Evolutionary conservation across 2,329 filamentous ascomycete genomes (phyloP).

Genomic region (Simplicillium aogashimaense): DNA sequence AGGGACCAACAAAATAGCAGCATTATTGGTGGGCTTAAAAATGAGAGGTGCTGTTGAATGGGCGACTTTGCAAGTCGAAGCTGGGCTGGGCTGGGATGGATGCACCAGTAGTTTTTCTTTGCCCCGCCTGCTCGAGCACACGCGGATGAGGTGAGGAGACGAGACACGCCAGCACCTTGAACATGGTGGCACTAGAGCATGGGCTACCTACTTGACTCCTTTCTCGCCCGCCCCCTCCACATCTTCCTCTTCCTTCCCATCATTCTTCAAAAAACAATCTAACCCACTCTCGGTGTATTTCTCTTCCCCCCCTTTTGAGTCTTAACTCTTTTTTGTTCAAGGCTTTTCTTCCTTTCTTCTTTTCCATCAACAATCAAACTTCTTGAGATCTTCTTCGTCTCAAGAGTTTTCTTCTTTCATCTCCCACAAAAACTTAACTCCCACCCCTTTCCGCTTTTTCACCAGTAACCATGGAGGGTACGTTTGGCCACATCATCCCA

Average conservation of each 20-base stretch:
- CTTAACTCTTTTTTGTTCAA: no score
- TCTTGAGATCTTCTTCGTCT: conserved; percentile 7
- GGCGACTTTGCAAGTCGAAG: no score
- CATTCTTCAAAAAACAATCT: neutral
- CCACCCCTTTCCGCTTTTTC: conserved; percentile 18
- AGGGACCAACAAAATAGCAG: no score
- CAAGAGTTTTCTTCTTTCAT: conserved; percentile 1
- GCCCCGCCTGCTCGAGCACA: no score
- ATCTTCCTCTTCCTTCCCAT: neutral
- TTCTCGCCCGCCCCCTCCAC: conserved; percentile 2
- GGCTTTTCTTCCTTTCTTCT: neutral
- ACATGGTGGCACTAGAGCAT: neutral
- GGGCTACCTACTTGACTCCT: conserved; percentile 6
- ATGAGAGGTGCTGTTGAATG: no score
- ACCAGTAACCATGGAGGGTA: conserved; percentile 49
- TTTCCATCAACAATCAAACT: conserved; percentile 1
- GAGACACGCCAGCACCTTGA: no score
- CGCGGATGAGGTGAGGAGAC: no score
- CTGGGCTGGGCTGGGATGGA: no score
- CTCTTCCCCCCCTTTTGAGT: no score
- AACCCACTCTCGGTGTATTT: neutral
- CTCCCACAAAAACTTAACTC: conserved; percentile 8
- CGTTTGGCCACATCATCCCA: conserved; percentile 13
- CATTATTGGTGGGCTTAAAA: no score
- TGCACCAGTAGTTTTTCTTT: no score